Evolutionary conservation across 2,329 filamentous ascomycete genomes (phyloP).

Genomic region (Ceratocystis destructans): DNA sequence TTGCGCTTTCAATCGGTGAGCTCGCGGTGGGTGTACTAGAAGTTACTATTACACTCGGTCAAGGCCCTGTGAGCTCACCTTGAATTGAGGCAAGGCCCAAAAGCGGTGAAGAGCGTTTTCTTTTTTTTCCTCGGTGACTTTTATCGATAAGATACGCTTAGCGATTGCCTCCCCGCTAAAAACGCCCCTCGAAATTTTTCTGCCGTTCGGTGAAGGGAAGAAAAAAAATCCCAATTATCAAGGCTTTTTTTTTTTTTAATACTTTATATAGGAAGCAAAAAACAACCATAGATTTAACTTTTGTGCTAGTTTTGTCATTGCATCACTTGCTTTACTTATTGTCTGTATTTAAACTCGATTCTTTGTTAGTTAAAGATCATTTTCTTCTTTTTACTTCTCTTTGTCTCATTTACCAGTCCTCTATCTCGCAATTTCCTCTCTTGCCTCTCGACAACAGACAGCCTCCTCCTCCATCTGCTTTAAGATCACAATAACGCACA

Average conservation of each 20-base stretch:
- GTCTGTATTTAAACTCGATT: background rate
- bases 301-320: background rate
- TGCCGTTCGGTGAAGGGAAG: slow-evolving; percentile 6
- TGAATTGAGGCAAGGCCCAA: background rate
- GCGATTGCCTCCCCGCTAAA: slow-evolving; percentile 17
- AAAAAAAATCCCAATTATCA: background rate
- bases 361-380: background rate
- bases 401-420: background rate
- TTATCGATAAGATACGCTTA: slow-evolving; percentile 16
- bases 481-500: slow-evolving; percentile 6
- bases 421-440: background rate
- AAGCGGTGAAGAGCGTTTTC: slow-evolving; percentile 10
- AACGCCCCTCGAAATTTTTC: slow-evolving; percentile 14
- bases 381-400: slow-evolving; percentile 6
- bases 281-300: background rate
- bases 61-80: background rate
- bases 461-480: background rate
- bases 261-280: slow-evolving; percentile 3
- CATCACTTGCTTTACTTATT: background rate
- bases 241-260: background rate
- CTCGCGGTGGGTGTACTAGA: background rate
- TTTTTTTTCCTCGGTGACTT: background rate
- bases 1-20: no score
- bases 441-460: background rate
- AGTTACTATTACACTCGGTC: background rate